Evolutionary conservation across 2,329 filamentous ascomycete species (phyloP).

Genomic region (Fusarium newnesense): DNA sequence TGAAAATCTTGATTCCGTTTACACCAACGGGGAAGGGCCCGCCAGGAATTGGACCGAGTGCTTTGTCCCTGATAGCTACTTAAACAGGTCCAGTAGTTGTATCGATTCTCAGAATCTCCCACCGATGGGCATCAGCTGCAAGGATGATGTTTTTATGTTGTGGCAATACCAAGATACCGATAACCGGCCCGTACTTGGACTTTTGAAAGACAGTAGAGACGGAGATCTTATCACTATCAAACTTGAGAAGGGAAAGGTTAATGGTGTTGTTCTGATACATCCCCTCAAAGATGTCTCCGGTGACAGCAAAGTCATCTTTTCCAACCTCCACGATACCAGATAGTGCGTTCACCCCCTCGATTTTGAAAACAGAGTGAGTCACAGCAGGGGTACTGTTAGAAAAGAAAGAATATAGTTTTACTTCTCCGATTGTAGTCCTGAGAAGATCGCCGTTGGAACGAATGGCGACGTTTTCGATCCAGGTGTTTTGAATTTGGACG

Average conservation of each 20-base stretch:
- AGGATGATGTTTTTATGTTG: neutral
- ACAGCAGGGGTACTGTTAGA: neutral
- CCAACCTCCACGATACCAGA: neutral
- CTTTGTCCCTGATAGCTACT: neutral
- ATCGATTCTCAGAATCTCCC: neutral
- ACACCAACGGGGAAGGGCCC: neutral
- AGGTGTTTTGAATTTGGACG: neutral
- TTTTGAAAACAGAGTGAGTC: neutral
- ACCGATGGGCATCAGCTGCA: neutral
- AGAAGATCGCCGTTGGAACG: neutral
- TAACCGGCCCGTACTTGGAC: neutral
- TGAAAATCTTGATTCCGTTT: conserved; percentile 1
- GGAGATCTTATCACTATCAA: neutral
- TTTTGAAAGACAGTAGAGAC: neutral
- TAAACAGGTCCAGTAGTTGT: neutral
- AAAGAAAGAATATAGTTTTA: neutral
- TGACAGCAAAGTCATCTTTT: neutral
- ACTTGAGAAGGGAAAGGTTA: neutral
- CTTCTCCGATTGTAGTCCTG: neutral
- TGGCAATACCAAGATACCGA: neutral
- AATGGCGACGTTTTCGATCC: neutral
- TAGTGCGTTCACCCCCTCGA: neutral
- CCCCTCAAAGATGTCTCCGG: neutral
- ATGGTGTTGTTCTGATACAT: neutral
- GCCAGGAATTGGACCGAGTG: neutral